Percentiles rank a stretch among this genome's conserved stretches.
Evolutionary conservation across 1,284 basidiomycete genomes (phyloP).

Genomic region (Lentinula novae-zelandiae): DNA sequence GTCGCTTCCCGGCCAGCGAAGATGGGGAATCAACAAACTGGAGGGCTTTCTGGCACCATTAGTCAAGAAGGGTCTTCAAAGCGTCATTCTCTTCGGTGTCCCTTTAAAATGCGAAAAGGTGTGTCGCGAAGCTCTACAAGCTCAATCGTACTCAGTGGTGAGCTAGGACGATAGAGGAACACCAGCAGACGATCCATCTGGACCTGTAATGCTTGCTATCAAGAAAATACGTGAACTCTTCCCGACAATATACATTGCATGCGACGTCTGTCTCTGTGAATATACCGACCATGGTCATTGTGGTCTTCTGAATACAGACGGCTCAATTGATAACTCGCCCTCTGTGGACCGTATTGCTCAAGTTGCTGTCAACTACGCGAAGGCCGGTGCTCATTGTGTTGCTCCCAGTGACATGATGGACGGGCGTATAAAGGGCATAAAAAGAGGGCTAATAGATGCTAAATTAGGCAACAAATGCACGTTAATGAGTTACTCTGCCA

Average conservation of each 20-base stretch:
- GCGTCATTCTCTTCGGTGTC: constrained; percentile 96
- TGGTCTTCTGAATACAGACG: constrained; percentile 74
- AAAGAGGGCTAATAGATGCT: constrained; percentile 76
- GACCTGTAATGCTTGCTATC: constrained; percentile 93
- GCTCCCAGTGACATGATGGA: constrained; percentile 99
- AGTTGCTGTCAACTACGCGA: constrained; percentile 91
- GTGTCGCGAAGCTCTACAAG: constrained; percentile 20
- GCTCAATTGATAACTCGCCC: constrained; percentile 70
- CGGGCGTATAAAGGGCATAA: constrained; percentile 89
- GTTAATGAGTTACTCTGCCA: constrained; percentile 98
- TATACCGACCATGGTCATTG: constrained; percentile 99
- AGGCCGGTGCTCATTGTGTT: constrained; percentile 95
- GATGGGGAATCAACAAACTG: constrained; percentile 96
- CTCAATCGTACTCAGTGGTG: not conserved
- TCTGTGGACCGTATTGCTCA: constrained; percentile 87
- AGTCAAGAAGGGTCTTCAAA: constrained; percentile 85
- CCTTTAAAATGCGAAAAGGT: constrained; percentile 86
- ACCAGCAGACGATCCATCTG: constrained; percentile 85
- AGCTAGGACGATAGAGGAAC: constrained; percentile 77
- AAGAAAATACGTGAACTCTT: constrained; percentile 74
- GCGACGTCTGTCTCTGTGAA: constrained; percentile 99
- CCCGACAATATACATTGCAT: constrained; percentile 84
- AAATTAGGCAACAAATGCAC: constrained; percentile 86
- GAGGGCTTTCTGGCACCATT: constrained; percentile 85
- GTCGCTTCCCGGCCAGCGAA: constrained; percentile 80